A percentile compares a stretch with the other conserved stretches of the same genome.
phyloP scores from a whole-genome alignment of 1,139 yeast species.

The Taphrina populina region DNA sequence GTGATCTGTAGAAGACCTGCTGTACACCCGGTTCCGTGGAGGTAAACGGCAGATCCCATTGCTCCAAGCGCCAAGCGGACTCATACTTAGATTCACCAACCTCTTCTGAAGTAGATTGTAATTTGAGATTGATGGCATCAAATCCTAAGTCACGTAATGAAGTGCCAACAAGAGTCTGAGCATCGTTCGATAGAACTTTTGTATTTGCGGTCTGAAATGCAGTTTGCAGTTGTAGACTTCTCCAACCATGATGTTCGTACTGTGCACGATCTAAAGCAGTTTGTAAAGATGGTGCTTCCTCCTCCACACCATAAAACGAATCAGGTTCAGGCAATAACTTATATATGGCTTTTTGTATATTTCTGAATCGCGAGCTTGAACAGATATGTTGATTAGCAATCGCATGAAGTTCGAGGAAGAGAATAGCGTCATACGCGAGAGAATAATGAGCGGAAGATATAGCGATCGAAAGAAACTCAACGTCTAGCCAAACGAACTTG shows the following conservation, averaged over 20 bases:
- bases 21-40: conserved; percentile 46
- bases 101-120: no score
- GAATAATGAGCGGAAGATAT: conserved; percentile 36
- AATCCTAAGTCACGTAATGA: background rate
- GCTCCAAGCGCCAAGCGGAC: conserved; percentile 69
- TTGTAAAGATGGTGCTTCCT: conserved; percentile 52
- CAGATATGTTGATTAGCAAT: conserved; percentile 59
- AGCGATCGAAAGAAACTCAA: conserved; percentile 33
- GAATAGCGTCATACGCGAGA: conserved; percentile 36
- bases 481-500: background rate
- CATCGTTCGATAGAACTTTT: conserved; percentile 36
- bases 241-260: conserved; percentile 47
- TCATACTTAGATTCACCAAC: conserved; percentile 44
- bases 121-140: conserved; percentile 8
- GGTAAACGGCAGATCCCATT: conserved; percentile 65
- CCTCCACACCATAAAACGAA: conserved; percentile 37
- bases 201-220: conserved; percentile 46
- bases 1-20: conserved; percentile 52
- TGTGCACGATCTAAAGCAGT: conserved; percentile 51
- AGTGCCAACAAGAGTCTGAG: background rate
- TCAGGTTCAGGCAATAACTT: conserved; percentile 24
- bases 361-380: background rate
- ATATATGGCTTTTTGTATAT: conserved; percentile 11
- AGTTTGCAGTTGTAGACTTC: conserved; percentile 54
- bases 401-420: conserved; percentile 40